Conservation (phyloP, 2,329 filamentous ascomycete species). For the Colletotrichum chrysophilum region DNA sequence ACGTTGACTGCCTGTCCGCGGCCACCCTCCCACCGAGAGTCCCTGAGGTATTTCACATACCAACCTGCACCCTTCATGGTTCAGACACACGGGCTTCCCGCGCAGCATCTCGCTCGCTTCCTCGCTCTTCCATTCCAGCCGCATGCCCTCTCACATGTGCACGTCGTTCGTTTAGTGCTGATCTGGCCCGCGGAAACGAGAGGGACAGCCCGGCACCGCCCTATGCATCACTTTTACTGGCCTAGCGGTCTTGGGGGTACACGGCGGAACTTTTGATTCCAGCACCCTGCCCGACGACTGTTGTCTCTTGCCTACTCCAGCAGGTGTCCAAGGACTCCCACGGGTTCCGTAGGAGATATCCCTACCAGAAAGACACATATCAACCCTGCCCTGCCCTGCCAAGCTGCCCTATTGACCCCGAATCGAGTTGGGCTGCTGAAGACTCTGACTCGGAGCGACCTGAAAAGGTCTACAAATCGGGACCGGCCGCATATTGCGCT, state of each 20-base stretch:
- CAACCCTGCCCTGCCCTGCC: conserved; percentile 1
- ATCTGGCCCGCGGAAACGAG: conserved; percentile 24
- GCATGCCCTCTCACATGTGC: conserved; percentile 1
- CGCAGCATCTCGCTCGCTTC: not conserved
- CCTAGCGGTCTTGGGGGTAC: conserved; percentile 8
- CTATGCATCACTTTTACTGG: conserved; percentile 9
- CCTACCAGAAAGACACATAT: not conserved
- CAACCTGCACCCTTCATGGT: not conserved
- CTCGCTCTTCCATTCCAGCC: conserved; percentile 6
- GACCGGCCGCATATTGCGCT: not conserved
- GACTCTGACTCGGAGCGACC: conserved; percentile 6
- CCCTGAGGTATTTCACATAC: not conserved
- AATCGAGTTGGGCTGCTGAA: not conserved
- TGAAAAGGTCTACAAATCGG: not conserved
- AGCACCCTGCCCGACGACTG: not conserved
- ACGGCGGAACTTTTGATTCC: conserved; percentile 6
- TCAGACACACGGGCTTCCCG: not conserved
- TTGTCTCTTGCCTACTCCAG: not conserved
- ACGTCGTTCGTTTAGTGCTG: conserved; percentile 12
- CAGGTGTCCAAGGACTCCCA: not conserved
- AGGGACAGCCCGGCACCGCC: conserved; percentile 13
- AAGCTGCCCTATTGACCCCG: conserved; percentile 5
- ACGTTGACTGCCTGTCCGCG: not conserved
- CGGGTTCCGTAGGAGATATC: not conserved
- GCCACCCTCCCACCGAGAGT: not conserved